Evolutionary conservation across 106 monocot species (phyloP).

Genomic region (Apostasia shenzhenica): DNA sequence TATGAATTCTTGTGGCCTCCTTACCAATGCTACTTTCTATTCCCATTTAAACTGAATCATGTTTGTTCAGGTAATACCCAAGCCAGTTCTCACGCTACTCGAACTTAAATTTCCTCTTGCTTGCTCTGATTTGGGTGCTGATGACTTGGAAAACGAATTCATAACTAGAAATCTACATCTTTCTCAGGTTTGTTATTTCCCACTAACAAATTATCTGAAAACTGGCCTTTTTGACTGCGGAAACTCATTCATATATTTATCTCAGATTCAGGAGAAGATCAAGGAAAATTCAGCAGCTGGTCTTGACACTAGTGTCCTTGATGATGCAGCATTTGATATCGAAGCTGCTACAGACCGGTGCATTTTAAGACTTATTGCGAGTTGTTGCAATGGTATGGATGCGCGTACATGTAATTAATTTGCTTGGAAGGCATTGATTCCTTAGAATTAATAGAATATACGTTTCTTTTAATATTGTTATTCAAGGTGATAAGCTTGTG

Average conservation of each 20-base stretch:
- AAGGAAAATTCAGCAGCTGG: conserved; percentile 38
- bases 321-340: conserved; percentile 70
- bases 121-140: conserved; percentile 84
- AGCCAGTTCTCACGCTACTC: conserved; percentile 76
- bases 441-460: neutral
- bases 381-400: conserved; percentile 79
- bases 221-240: neutral
- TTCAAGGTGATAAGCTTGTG: conserved; percentile 85
- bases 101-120: conserved; percentile 73
- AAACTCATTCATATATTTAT: conserved; percentile 5
- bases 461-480: conserved; percentile 5
- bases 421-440: neutral
- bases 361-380: conserved; percentile 87
- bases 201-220: neutral
- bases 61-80: conserved; percentile 68
- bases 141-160: conserved; percentile 84
- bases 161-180: conserved; percentile 62
- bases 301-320: conserved; percentile 42
- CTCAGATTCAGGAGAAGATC: conserved; percentile 74
- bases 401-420: neutral
- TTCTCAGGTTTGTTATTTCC: conserved; percentile 44
- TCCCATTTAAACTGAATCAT: neutral
- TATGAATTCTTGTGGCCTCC: conserved; percentile 14
- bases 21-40: neutral
- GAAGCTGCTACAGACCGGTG: conserved; percentile 78